These are phyloP conservation scores for Colletotrichum aenigma DNA, from an alignment of 2,329 filamentous ascomycete genomes.

Conservation along the genomic window DNA sequence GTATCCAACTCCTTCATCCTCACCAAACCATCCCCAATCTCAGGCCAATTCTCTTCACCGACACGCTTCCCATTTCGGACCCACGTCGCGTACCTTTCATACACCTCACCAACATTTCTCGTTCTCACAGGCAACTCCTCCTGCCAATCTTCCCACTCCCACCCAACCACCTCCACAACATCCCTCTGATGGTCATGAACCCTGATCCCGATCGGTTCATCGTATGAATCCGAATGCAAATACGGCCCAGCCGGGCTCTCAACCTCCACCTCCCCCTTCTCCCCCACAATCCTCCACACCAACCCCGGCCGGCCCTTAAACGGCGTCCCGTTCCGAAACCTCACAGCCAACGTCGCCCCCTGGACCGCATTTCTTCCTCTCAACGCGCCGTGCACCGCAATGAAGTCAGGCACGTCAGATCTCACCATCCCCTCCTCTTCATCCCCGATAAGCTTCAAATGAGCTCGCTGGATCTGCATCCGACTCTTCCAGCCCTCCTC, in stretches of 20 bases:
- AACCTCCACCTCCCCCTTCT: constrained; percentile 49
- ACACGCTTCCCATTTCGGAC: constrained; percentile 14
- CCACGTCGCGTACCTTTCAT: constrained; percentile 55
- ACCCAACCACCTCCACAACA: constrained; percentile 44
- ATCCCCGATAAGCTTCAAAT: background rate
- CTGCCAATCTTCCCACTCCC: constrained; percentile 52
- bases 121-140: constrained; percentile 46
- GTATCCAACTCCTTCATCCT: background rate
- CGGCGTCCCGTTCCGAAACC: constrained; percentile 50
- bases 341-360: constrained; percentile 45
- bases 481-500: background rate
- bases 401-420: constrained; percentile 28
- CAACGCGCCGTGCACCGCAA: constrained; percentile 40
- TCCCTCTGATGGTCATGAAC: constrained; percentile 54
- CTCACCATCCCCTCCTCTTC: background rate
- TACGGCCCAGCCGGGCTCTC: constrained; percentile 12
- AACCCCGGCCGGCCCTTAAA: constrained; percentile 50
- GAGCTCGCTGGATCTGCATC: constrained; percentile 35
- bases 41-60: background rate
- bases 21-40: background rate
- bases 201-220: constrained; percentile 47
- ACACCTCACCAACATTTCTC: constrained; percentile 57
- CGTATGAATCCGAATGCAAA: constrained; percentile 33
- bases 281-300: constrained; percentile 56
- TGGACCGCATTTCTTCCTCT: constrained; percentile 24